Base-by-base conservation (phyloP, 2,329 filamentous ascomycete species). In the Didymella lethalis region DNA sequence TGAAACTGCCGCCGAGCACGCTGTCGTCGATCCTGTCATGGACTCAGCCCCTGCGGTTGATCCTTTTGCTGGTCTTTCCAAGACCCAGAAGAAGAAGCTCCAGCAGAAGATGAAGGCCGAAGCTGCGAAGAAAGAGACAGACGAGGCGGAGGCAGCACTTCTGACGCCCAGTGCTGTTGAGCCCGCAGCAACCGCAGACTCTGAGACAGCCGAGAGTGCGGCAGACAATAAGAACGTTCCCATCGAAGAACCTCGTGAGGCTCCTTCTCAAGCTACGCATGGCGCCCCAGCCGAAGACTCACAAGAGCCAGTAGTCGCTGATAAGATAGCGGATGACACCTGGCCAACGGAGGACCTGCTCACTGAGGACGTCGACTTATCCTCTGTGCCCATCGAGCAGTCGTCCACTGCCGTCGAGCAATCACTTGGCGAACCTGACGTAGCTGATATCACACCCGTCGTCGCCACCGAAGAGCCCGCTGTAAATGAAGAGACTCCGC, bases 101-200 rank as follows among this genome's bases (percentile, higher is more conserved):
- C 63, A 70, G 54, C 64, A 64, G 64, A 80, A 77, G 55, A 77
- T 80, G 64, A 73, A 70, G 38, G 68, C 66, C 47, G 76, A 78
- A 57, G 65, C 62, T n/a, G 64, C 64, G n/a, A 38, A 56, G 7
- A 73, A 70, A 26, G 57, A 50, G 28, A 34, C 18, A 8, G 40
- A 54, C 12, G 53, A 64, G 4, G 48, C 45, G 26, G 34, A 32
- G 18, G 23, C 53, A 25, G 25, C 31, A 3, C 53, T 34, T 41
- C 48, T 44, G 3, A 38, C 53, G 28, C 1, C 20, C 2, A 26
- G 5, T 29, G 14, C 10, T 23, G 29, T 16, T 8, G 34, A 28
- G 7, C 28, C 45, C 18, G 11, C 45, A 11, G 23, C 32, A n/a
- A 36, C 20, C 41, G n/a, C 26, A 28, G 34, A 29, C 14, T 23